Conservation (phyloP, 2,329 filamentous ascomycete genomes). For the Diaporthe sp. region DNA sequence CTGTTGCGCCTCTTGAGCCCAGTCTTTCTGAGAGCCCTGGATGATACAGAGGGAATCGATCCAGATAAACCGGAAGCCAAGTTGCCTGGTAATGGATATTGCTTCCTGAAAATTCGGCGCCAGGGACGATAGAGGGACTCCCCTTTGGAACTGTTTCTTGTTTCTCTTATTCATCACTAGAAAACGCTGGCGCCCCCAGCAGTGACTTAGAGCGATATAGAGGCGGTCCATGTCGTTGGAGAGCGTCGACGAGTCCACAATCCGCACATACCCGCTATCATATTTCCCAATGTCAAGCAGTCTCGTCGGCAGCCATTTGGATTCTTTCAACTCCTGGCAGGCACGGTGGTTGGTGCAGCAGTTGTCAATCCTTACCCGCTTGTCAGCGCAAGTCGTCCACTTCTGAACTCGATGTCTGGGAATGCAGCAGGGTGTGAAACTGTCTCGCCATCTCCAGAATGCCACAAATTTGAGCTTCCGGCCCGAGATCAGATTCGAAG, state of each 20-base stretch:
- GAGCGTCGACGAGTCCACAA: slow-evolving; percentile 21
- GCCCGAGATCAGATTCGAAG: too few relatives aligned
- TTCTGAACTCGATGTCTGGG: too few relatives aligned
- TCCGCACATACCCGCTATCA: not conserved
- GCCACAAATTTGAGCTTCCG: too few relatives aligned
- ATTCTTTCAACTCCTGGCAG: too few relatives aligned
- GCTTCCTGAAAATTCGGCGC: slow-evolving; percentile 36
- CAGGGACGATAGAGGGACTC: slow-evolving; percentile 3
- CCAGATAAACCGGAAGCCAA: slow-evolving; percentile 39
- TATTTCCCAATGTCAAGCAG: slow-evolving; percentile 37
- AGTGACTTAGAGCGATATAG: slow-evolving; percentile 43
- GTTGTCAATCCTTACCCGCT: too few relatives aligned
- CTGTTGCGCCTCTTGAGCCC: slow-evolving; percentile 35
- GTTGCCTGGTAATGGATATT: slow-evolving; percentile 24
- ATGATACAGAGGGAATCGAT: slow-evolving; percentile 42
- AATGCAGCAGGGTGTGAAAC: too few relatives aligned
- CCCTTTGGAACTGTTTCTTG: not conserved
- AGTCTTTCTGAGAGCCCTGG: slow-evolving; percentile 38
- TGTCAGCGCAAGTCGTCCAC: too few relatives aligned
- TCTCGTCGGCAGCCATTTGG: slow-evolving; percentile 35
- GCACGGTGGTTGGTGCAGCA: too few relatives aligned
- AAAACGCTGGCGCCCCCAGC: slow-evolving; percentile 37
- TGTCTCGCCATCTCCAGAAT: too few relatives aligned
- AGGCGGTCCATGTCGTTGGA: not conserved
- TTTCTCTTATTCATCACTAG: slow-evolving; percentile 3